Conservation (phyloP, 352 stramenopile genomes). For the Phytophthora pisi region DNA sequence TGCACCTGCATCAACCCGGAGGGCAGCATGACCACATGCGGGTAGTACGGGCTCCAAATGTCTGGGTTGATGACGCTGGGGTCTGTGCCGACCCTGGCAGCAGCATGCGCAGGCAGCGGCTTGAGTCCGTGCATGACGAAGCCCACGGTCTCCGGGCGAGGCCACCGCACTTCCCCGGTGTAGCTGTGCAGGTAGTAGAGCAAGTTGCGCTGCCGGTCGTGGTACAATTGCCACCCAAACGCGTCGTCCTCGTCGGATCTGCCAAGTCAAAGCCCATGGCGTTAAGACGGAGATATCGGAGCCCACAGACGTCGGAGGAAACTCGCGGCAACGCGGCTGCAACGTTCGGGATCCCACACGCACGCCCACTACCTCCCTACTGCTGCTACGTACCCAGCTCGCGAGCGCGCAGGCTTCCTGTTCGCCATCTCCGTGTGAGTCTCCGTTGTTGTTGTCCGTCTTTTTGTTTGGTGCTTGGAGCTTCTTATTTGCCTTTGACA, state of each 20-base stretch:
- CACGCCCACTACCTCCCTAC: neutral
- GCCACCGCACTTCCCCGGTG: conserved; percentile 79
- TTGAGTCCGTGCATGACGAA: conserved; percentile 60
- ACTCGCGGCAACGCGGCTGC: conserved; percentile 1
- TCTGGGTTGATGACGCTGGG: conserved; percentile 21
- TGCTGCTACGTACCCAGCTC: conserved; percentile 30
- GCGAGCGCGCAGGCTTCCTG: conserved; percentile 8
- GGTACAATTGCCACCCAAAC: conserved; percentile 66
- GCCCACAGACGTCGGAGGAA: conserved; percentile 11
- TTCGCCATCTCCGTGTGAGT: conserved; percentile 17
- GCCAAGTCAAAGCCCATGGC: neutral
- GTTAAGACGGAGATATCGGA: conserved; percentile 11
- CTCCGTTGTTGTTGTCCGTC: neutral
- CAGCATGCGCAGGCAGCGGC: conserved; percentile 34
- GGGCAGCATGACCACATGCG: conserved; percentile 64
- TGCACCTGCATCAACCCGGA: conserved; percentile 61
- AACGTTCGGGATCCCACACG: neutral
- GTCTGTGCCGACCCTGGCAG: neutral
- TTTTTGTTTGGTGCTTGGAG: conserved; percentile 18
- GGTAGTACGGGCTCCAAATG: conserved; percentile 53
- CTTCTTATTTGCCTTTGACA: conserved; percentile 45
- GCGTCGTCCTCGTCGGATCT: conserved; percentile 27
- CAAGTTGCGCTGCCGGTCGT: conserved; percentile 55
- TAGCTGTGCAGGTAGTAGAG: conserved; percentile 70
- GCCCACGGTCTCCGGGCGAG: conserved; percentile 46